Evolutionary conservation across 2,329 filamentous ascomycete species (phyloP).

Genomic region (Rhynchosporium secalis): DNA sequence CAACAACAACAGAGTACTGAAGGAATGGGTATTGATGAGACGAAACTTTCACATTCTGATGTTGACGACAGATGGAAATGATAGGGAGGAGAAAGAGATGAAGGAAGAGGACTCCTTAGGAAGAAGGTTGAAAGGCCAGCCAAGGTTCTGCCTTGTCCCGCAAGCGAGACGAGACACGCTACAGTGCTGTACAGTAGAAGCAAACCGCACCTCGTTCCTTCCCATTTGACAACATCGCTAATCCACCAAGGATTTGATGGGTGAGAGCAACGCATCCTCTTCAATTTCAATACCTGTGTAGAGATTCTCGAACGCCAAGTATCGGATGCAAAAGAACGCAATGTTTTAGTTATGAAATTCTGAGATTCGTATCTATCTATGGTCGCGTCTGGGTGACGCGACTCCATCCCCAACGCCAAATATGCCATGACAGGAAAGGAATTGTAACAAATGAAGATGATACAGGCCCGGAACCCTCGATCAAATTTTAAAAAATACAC

Average conservation of each 20-base stretch:
- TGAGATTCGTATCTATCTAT: too few relatives aligned
- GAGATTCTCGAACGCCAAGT: too few relatives aligned
- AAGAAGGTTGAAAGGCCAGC: not conserved
- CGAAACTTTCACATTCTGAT: not conserved
- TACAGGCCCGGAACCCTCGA: not conserved
- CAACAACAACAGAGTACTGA: not conserved
- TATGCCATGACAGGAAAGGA: not conserved
- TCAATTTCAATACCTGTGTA: too few relatives aligned
- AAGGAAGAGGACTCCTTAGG: not conserved
- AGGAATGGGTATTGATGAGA: not conserved
- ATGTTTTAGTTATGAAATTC: too few relatives aligned
- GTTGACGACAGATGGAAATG: conserved; percentile 11
- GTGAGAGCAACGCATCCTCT: too few relatives aligned
- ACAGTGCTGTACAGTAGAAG: not conserved
- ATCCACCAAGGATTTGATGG: too few relatives aligned
- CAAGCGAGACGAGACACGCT: conserved; percentile 3
- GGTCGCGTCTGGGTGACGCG: too few relatives aligned
- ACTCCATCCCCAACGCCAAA: too few relatives aligned
- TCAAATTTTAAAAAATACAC: not conserved
- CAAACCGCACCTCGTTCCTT: conserved; percentile 2
- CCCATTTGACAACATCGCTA: not conserved
- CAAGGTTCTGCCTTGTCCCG: not conserved
- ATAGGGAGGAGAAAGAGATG: not conserved
- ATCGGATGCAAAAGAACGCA: too few relatives aligned
- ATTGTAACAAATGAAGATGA: not conserved